These are phyloP conservation scores for Cutaneotrichosporon spelunceum DNA, from an alignment of 1,284 basidiomycete genomes.

Conservation along the genomic window DNA sequence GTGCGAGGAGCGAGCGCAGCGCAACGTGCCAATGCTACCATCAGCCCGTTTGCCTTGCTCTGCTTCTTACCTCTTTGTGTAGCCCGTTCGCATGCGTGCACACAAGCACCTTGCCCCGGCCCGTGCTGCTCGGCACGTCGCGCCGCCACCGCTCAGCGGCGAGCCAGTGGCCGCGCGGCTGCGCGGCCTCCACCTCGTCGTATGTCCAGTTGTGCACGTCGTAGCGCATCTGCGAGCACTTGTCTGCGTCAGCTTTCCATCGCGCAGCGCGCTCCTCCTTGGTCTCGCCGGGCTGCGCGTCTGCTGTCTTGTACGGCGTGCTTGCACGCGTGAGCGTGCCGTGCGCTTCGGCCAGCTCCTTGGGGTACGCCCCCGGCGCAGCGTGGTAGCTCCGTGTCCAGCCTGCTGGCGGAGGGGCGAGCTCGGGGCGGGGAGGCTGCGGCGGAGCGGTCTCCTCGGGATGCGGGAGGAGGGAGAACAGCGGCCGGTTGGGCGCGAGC, in stretches of 20 bases:
- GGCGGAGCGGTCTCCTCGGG: constrained; percentile 13
- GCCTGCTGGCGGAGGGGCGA: constrained; percentile 35
- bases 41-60: constrained; percentile 28
- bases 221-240: constrained; percentile 7
- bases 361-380: constrained; percentile 66
- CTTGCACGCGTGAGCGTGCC: constrained; percentile 23
- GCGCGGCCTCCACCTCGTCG: constrained; percentile 25
- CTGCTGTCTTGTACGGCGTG: constrained; percentile 21
- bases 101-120: constrained; percentile 21
- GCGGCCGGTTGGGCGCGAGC: constrained; percentile 12
- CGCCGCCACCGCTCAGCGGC: constrained; percentile 19
- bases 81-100: constrained; percentile 23
- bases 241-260: constrained; percentile 10
- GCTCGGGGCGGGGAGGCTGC: constrained; percentile 22
- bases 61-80: constrained; percentile 57
- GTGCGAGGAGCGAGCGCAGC: constrained; percentile 54
- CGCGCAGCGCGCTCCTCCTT: constrained; percentile 34
- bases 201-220: constrained; percentile 13
- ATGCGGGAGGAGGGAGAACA: constrained; percentile 16
- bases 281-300: constrained; percentile 13
- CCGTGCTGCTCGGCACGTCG: constrained; percentile 2
- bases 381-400: constrained; percentile 63
- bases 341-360: constrained; percentile 47
- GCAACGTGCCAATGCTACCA: constrained; percentile 60
- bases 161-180: constrained; percentile 31